Evolutionary conservation across 2,329 filamentous ascomycete genomes (phyloP).

Genomic region (Nothomitra cinnamomea): DNA sequence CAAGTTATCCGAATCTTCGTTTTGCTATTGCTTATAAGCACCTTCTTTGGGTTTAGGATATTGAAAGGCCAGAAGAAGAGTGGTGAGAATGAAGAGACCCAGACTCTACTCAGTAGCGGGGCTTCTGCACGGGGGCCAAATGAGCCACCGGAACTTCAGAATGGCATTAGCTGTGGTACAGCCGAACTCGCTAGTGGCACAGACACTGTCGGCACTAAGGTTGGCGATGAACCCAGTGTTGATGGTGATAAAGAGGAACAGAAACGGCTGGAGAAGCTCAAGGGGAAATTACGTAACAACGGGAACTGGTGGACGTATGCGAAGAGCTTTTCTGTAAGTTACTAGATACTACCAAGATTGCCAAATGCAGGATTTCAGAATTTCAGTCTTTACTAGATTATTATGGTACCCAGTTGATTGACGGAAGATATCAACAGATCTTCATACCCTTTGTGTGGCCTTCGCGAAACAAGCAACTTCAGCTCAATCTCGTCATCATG

Average conservation of each 20-base stretch:
- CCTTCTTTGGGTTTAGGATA: conserved; percentile 17
- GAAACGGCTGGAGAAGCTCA: conserved; percentile 31
- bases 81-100: conserved; percentile 36
- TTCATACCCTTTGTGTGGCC: conserved; percentile 72
- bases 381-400: conserved; percentile 25
- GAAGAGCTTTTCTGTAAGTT: conserved; percentile 43
- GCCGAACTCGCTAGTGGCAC: conserved; percentile 16
- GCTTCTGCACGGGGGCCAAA: conserved; percentile 26
- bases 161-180: conserved; percentile 22
- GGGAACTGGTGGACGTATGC: conserved; percentile 65
- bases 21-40: conserved; percentile 20
- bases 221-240: conserved; percentile 28
- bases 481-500: conserved; percentile 50
- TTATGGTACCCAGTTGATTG: conserved; percentile 20
- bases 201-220: conserved; percentile 19
- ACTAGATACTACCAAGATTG: conserved; percentile 9
- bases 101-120: conserved; percentile 26
- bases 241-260: conserved; percentile 39
- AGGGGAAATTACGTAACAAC: conserved; percentile 50
- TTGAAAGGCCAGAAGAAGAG: conserved; percentile 15
- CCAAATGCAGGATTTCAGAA: background rate
- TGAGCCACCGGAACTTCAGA: conserved; percentile 21
- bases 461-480: conserved; percentile 44
- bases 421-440: conserved; percentile 31
- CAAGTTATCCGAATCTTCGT: conserved; percentile 15